phyloP scores from a whole-genome alignment of 148 eudicot genomes.

The Nepenthes mirabilis region DNA sequence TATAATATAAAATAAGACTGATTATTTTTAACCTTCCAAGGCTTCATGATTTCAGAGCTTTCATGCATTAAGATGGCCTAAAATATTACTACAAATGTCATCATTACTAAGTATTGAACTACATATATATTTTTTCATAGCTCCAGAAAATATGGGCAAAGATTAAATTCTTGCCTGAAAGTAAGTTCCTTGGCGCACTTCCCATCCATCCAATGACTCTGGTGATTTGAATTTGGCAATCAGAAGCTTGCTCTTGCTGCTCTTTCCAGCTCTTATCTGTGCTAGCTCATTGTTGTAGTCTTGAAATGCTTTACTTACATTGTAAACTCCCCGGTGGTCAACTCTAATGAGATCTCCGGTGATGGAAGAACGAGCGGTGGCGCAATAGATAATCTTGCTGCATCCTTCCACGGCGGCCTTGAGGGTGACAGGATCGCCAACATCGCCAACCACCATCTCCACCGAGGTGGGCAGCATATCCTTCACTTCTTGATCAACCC shows the following conservation, averaged over 20 bases:
- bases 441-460: constrained; percentile 79
- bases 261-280: constrained; percentile 86
- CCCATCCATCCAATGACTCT: constrained; percentile 74
- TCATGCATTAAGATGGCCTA: too few relatives aligned
- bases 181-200: constrained; percentile 71
- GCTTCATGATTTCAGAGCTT: too few relatives aligned
- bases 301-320: constrained; percentile 82
- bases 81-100: too few relatives aligned
- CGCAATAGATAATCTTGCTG: constrained; percentile 86
- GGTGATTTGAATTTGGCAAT: constrained; percentile 77
- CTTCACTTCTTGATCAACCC: constrained; percentile 41
- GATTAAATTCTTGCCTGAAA: constrained; percentile 30
- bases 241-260: constrained; percentile 94
- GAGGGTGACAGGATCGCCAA: constrained; percentile 70
- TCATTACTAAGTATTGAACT: too few relatives aligned
- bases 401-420: constrained; percentile 61
- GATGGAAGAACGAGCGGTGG: constrained; percentile 92
- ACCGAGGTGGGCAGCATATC: constrained; percentile 96
- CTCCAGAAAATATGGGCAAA: not conserved
- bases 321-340: constrained; percentile 78
- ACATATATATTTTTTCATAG: not conserved
- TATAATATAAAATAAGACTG: too few relatives aligned
- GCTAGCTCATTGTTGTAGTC: constrained; percentile 89
- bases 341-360: constrained; percentile 91
- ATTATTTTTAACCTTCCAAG: too few relatives aligned